Evolutionary conservation across 495 filamentous ascomycete genomes (phyloP).

Genomic region (Aspergillus asperescens): DNA sequence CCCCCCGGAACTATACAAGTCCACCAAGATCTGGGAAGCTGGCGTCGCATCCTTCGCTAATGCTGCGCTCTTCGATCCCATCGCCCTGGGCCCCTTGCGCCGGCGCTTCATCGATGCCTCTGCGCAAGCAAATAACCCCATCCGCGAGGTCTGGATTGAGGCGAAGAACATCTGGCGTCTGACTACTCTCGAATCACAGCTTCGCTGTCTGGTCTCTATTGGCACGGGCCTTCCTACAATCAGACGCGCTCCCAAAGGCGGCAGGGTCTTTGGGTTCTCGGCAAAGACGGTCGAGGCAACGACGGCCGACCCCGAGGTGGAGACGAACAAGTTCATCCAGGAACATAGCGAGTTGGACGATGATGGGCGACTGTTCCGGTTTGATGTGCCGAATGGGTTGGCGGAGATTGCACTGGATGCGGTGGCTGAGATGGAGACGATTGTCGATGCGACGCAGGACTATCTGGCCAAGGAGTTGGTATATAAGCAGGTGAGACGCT

Average conservation of each 20-base stretch:
- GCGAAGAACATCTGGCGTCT: conserved; percentile 36
- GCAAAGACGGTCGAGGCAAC: conserved; percentile 22
- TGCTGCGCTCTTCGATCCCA: conserved; percentile 43
- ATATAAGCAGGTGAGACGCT: conserved; percentile 34
- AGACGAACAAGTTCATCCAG: conserved; percentile 32
- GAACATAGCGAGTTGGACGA: conserved; percentile 33
- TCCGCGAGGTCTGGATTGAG: conserved; percentile 42
- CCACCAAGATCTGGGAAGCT: conserved; percentile 44
- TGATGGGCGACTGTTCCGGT: conserved; percentile 37
- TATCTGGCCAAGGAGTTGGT: conserved; percentile 36
- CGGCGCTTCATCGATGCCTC: conserved; percentile 40
- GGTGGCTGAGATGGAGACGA: conserved; percentile 31
- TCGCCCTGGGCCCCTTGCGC: conserved; percentile 30
- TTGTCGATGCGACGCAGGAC: conserved; percentile 34
- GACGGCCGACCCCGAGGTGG: conserved; percentile 34
- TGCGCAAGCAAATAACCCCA: conserved; percentile 42
- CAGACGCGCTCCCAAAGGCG: conserved; percentile 11
- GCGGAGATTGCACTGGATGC: conserved; percentile 40
- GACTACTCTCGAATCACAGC: conserved; percentile 25
- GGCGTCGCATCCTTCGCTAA: conserved; percentile 41
- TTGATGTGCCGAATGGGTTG: conserved; percentile 42
- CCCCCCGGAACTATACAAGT: conserved; percentile 32
- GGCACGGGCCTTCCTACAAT: conserved; percentile 39
- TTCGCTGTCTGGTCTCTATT: conserved; percentile 44
- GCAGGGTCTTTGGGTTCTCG: conserved; percentile 24